These are phyloP conservation scores for Chrysoporthe puriensis DNA, from an alignment of 2,329 filamentous ascomycete species.

Conservation along the genomic window DNA sequence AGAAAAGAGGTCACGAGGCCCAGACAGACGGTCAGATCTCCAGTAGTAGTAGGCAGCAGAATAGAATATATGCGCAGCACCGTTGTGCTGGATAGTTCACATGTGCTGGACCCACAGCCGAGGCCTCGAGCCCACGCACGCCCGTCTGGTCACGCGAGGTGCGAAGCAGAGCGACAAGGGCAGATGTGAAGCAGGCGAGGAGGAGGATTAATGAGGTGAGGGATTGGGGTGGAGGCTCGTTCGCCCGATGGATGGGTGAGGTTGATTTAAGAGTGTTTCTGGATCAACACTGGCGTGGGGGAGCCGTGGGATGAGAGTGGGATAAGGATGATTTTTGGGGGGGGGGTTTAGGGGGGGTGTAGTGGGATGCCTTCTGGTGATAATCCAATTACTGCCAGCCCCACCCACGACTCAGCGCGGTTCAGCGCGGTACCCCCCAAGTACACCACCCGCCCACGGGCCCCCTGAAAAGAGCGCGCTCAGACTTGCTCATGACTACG, in stretches of 20 bases:
- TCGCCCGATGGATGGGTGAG: neutral
- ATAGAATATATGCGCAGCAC: neutral
- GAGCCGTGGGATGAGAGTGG: slow-evolving; percentile 19
- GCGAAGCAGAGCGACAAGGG: neutral
- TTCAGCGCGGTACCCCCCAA: neutral
- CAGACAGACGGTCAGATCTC: neutral
- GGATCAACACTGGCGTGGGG: slow-evolving; percentile 10
- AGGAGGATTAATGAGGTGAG: neutral
- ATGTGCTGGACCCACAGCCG: neutral
- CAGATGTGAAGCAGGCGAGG: neutral
- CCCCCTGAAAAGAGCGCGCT: neutral
- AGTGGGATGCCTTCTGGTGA: neutral
- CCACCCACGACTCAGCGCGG: neutral
- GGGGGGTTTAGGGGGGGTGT: neutral
- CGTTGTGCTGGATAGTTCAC: neutral
- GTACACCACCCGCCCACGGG: neutral
- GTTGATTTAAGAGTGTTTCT: slow-evolving; percentile 13
- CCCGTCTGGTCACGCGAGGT: neutral
- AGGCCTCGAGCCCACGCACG: neutral
- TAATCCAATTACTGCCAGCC: neutral
- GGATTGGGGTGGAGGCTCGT: neutral
- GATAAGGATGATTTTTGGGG: neutral
- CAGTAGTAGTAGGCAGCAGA: neutral
- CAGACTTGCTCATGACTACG: neutral
- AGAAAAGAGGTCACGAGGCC: neutral